Evolutionary conservation across 257 asterid genomes (phyloP).

Genomic region (Capsicum pubescens): DNA sequence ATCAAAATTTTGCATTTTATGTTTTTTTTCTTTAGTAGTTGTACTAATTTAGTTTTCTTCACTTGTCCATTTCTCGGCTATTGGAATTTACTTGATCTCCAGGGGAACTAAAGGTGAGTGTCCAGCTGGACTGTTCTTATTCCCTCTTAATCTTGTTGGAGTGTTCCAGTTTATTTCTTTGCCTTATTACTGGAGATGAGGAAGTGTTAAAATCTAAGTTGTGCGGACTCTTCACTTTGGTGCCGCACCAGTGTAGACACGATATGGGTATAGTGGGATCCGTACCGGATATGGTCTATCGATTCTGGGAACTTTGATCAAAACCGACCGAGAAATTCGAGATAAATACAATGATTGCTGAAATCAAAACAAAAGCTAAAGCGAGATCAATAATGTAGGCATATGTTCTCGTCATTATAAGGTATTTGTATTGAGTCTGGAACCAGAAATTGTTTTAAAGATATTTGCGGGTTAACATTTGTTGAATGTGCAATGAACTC

Average conservation of each 20-base stretch:
- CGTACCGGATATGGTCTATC: neutral
- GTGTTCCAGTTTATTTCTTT: neutral
- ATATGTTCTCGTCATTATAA: neutral
- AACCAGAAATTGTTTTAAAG: neutral
- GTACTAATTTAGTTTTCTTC: slow-evolving; percentile 47
- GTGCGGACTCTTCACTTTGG: neutral
- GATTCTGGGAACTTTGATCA: neutral
- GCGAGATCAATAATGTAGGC: neutral
- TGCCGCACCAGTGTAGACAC: neutral
- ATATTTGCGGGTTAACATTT: neutral
- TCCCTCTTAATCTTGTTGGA: slow-evolving; percentile 5
- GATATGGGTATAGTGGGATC: neutral
- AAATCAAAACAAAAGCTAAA: slow-evolving; percentile 11
- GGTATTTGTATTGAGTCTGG: neutral
- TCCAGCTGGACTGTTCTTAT: slow-evolving; percentile 30
- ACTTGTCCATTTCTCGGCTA: slow-evolving; percentile 38
- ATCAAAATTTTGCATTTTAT: neutral
- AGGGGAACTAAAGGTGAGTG: slow-evolving; percentile 86
- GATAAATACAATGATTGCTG: neutral
- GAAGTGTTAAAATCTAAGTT: neutral
- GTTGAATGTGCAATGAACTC: neutral
- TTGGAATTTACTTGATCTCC: slow-evolving; percentile 52
- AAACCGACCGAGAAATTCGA: neutral
- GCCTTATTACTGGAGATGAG: neutral
- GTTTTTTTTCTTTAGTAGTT: slow-evolving; percentile 28